These are phyloP conservation scores for Kazachstania bromeliacearum DNA, from an alignment of 805 yeast genomes.

Conservation along the genomic window DNA sequence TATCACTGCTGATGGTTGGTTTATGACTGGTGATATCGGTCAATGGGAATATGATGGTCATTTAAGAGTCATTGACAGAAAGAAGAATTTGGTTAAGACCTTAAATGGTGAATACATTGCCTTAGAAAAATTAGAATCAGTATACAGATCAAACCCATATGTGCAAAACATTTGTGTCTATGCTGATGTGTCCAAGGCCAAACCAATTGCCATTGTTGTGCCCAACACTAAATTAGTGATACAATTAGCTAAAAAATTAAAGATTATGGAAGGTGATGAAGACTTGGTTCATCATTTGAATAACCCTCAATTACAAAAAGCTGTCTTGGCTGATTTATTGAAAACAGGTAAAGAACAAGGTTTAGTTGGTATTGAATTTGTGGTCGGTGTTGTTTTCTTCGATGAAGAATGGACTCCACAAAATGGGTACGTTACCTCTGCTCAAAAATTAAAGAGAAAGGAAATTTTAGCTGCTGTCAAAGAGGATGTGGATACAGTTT, in stretches of 20 bases:
- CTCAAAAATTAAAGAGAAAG: constrained; percentile 92
- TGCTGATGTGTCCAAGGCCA: constrained; percentile 80
- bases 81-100: constrained; percentile 92
- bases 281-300: constrained; percentile 42
- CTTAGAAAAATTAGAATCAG: constrained; percentile 83
- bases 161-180: constrained; percentile 84
- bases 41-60: constrained; percentile 81
- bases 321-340: constrained; percentile 49
- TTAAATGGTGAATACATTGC: constrained; percentile 97
- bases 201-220: constrained; percentile 84
- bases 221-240: constrained; percentile 65
- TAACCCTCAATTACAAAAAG: constrained; percentile 46
- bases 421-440: constrained; percentile 86
- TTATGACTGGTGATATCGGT: constrained; percentile 93
- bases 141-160: constrained; percentile 72
- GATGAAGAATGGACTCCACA: constrained; percentile 98
- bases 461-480: constrained; percentile 67
- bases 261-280: constrained; percentile 35
- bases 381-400: constrained; percentile 66
- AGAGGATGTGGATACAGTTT: constrained; percentile 59
- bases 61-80: constrained; percentile 80
- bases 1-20: constrained; percentile 83
- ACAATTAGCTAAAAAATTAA: constrained; percentile 48
- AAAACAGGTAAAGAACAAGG: constrained; percentile 77
- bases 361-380: constrained; percentile 73